Base-by-base conservation (phyloP, 73 alveolate species). In the Loxodes magnus region DNA sequence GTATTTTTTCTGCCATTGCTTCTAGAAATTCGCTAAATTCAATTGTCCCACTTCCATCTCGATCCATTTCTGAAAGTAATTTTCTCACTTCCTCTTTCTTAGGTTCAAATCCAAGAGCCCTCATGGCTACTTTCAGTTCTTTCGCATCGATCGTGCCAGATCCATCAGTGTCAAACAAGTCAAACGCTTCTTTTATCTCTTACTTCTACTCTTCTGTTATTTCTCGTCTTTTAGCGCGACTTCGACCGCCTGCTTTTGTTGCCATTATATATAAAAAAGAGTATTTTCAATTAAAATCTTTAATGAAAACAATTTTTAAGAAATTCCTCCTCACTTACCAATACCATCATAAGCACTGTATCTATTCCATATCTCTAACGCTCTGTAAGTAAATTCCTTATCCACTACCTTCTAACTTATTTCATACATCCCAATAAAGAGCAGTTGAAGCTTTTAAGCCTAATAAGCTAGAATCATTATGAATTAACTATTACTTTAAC, bases 101-200 rank as follows among this genome's bases (percentile, higher is more conserved):
- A 20, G 99, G 97, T 68, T 93, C 99, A 57, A 91, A 93, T 14
- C 99, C 99, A 28, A 93, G 84, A 14, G 99, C 97, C 22, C 98
- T 56, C 99, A 93, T 93, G 42, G 99, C 99, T 14, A 91, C 99
- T 55, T 87, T 90, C 25, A 90, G 88, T 74, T 75, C 98, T 72
- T 90, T 88, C 22, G 96, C 89, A 54, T 92, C 97, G 50, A 92
- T 87, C 58, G 83, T 80, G 31, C 96, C 96, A 31, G 92, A 59
- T 5, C 90, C 84, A 57, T 86, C 94, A 35, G 94, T 83, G 54
- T 79, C 93, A 55, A 79, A 79, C 29, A 79, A 60, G 55, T 79
- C 93, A 61, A 79, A 79, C 26, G 90, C 90, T 56, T 79, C 93
- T 59, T 71, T 76, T 43, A 79, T 77, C 35, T 79, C 93, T 59